These are phyloP conservation scores for Termitomyces sp. DNA, from an alignment of 768 basidiomycete species.

Conservation along the genomic window DNA sequence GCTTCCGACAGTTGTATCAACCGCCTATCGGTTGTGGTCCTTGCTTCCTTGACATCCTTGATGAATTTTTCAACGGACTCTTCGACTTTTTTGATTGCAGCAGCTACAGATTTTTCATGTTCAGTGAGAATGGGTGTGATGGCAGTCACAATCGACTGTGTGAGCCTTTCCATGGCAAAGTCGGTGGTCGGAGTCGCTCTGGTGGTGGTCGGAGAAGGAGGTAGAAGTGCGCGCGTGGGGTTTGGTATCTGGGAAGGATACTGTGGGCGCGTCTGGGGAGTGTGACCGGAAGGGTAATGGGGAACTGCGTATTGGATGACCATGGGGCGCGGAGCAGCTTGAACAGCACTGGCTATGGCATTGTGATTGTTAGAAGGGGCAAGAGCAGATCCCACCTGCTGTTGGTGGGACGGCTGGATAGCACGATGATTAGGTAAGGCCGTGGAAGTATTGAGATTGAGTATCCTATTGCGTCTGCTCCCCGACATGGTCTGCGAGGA, in stretches of 20 bases:
- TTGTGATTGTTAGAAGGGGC: not conserved
- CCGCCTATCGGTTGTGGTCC: constrained; percentile 7
- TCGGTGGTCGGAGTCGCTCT: not conserved
- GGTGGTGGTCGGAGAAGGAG: not conserved
- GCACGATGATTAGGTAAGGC: not conserved
- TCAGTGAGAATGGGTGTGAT: constrained; percentile 2
- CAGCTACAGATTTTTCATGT: constrained; percentile 3
- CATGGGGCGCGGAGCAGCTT: not conserved
- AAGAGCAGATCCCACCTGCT: not conserved
- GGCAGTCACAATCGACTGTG: not conserved
- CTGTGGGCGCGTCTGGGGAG: not conserved
- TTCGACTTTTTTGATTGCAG: constrained; percentile 8
- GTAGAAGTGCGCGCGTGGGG: not conserved
- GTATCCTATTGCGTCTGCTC: not conserved
- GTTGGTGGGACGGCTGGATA: not conserved
- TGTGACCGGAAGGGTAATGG: not conserved
- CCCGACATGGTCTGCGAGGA: not conserved
- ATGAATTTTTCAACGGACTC: constrained; percentile 3
- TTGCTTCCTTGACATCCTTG: constrained; percentile 4
- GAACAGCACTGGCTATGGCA: not conserved
- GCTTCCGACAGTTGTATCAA: constrained; percentile 4
- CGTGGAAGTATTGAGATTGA: not conserved
- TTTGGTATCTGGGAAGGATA: not conserved
- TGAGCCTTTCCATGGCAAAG: not conserved
- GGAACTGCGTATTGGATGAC: not conserved